Conservation (phyloP, 2,329 filamentous ascomycete species). For the Raffaelea arxii region DNA sequence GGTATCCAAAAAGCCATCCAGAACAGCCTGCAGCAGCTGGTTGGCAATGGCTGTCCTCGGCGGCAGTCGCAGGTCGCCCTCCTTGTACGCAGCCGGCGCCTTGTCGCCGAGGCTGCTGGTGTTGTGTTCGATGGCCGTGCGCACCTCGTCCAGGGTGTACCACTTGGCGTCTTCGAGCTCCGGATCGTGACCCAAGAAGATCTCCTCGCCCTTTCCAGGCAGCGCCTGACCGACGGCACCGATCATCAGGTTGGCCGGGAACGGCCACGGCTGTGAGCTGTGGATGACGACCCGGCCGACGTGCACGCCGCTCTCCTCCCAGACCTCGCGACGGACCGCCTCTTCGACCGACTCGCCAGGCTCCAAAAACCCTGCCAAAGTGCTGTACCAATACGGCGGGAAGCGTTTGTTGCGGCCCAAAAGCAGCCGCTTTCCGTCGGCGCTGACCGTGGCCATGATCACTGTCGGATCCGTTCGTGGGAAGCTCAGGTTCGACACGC, state of each 20-base stretch:
- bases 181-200: slow-evolving; percentile 77
- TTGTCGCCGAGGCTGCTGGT: slow-evolving; percentile 57
- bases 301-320: slow-evolving; percentile 73
- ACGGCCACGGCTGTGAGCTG: slow-evolving; percentile 80
- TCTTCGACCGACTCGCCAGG: slow-evolving; percentile 80
- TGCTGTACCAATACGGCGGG: slow-evolving; percentile 79
- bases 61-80: slow-evolving; percentile 71
- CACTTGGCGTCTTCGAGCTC: slow-evolving; percentile 86
- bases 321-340: slow-evolving; percentile 72
- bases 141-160: slow-evolving; percentile 74
- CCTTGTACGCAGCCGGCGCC: slow-evolving; percentile 57
- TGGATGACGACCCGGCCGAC: slow-evolving; percentile 74
- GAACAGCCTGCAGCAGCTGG: slow-evolving; percentile 71
- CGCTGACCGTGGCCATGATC: slow-evolving; percentile 84
- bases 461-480: slow-evolving; percentile 89
- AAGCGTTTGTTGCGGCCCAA: slow-evolving; percentile 79
- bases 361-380: slow-evolving; percentile 79
- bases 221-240: slow-evolving; percentile 79
- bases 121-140: slow-evolving; percentile 59
- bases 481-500: slow-evolving; percentile 84
- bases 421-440: slow-evolving; percentile 66
- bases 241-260: slow-evolving; percentile 78
- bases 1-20: slow-evolving; percentile 58
- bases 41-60: slow-evolving; percentile 87
- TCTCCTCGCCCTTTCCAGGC: slow-evolving; percentile 63